A percentile compares a stretch with the other conserved stretches of the same genome.
These are phyloP conservation scores for Aspergillus pseudoterreus DNA, from an alignment of 2,329 filamentous ascomycete species.

Conservation along the genomic window DNA sequence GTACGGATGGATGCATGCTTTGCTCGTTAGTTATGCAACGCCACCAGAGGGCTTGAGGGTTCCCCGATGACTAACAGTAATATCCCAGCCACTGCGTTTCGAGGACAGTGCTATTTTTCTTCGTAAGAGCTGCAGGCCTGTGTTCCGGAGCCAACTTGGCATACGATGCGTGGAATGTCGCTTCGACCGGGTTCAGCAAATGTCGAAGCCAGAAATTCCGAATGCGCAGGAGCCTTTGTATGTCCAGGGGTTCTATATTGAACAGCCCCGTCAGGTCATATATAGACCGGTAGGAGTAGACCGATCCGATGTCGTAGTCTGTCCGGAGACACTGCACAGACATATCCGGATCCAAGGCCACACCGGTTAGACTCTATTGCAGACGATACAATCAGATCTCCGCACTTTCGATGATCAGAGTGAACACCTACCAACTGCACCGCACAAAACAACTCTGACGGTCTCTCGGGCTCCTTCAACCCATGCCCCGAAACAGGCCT, in stretches of 20 bases:
- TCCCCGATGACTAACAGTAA: slow-evolving; percentile 24
- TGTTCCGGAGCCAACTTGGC: slow-evolving; percentile 9
- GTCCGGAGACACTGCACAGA: slow-evolving; percentile 21
- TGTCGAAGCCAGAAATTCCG: slow-evolving; percentile 43
- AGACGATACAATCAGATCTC: neutral
- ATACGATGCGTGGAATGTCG: slow-evolving; percentile 24
- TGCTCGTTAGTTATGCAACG: neutral
- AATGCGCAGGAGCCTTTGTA: slow-evolving; percentile 34
- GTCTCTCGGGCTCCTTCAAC: slow-evolving; percentile 1
- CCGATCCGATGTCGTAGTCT: slow-evolving; percentile 29
- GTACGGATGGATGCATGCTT: slow-evolving; percentile 37
- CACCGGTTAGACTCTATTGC: slow-evolving; percentile 27
- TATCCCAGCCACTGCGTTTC: slow-evolving; percentile 30
- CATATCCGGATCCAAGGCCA: slow-evolving; percentile 28
- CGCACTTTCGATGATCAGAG: neutral
- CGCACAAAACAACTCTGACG: slow-evolving; percentile 24
- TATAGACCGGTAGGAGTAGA: slow-evolving; percentile 22
- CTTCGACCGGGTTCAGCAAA: slow-evolving; percentile 27
- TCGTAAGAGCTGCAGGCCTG: slow-evolving; percentile 18
- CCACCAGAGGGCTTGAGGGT: slow-evolving; percentile 1
- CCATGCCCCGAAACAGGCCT: slow-evolving; percentile 18
- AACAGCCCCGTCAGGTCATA: neutral
- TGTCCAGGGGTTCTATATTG: slow-evolving; percentile 19
- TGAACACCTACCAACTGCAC: slow-evolving; percentile 26
- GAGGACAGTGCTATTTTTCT: slow-evolving; percentile 5